These are phyloP conservation scores for Coniochaeta ligniaria DNA, from an alignment of 2,329 filamentous ascomycete genomes.

Conservation along the genomic window DNA sequence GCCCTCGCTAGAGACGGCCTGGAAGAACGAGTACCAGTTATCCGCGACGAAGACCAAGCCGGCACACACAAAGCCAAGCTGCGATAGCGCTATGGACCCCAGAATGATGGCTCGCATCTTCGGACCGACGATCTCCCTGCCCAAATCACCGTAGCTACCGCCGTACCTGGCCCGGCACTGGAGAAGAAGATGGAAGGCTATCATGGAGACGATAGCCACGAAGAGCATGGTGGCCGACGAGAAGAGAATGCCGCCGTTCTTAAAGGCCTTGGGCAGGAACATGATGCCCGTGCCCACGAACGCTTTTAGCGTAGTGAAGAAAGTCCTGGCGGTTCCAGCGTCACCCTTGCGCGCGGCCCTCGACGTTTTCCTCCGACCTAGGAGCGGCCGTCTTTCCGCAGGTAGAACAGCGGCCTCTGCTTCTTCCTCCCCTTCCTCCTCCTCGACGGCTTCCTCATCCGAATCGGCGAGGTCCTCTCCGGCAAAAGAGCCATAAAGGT, in stretches of 20 bases:
- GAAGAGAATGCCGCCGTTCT: slow-evolving; percentile 70
- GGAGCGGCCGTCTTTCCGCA: slow-evolving; percentile 52
- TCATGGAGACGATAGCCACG: slow-evolving; percentile 58
- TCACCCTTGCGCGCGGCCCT: slow-evolving; percentile 42
- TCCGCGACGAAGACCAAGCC: slow-evolving; percentile 73
- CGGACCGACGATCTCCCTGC: slow-evolving; percentile 56
- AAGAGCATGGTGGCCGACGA: slow-evolving; percentile 61
- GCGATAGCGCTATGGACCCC: slow-evolving; percentile 63
- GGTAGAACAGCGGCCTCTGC: neutral
- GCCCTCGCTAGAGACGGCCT: slow-evolving; percentile 47
- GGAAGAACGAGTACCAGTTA: slow-evolving; percentile 61
- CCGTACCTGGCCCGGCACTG: slow-evolving; percentile 57
- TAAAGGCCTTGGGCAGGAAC: slow-evolving; percentile 74
- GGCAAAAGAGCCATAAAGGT: slow-evolving; percentile 70
- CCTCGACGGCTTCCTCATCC: slow-evolving; percentile 53
- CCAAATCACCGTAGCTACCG: slow-evolving; percentile 69
- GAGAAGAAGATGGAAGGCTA: slow-evolving; percentile 67
- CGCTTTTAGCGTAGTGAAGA: slow-evolving; percentile 72
- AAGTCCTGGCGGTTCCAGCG: slow-evolving; percentile 63
- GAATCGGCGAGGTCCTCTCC: slow-evolving; percentile 60
- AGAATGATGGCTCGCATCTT: slow-evolving; percentile 60
- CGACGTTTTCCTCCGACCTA: slow-evolving; percentile 44
- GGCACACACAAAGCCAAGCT: slow-evolving; percentile 71
- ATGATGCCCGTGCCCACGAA: slow-evolving; percentile 78
- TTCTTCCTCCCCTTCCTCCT: slow-evolving; percentile 25